Conservation (phyloP, 208 protist species). For the Leishmania martiniquensis region DNA sequence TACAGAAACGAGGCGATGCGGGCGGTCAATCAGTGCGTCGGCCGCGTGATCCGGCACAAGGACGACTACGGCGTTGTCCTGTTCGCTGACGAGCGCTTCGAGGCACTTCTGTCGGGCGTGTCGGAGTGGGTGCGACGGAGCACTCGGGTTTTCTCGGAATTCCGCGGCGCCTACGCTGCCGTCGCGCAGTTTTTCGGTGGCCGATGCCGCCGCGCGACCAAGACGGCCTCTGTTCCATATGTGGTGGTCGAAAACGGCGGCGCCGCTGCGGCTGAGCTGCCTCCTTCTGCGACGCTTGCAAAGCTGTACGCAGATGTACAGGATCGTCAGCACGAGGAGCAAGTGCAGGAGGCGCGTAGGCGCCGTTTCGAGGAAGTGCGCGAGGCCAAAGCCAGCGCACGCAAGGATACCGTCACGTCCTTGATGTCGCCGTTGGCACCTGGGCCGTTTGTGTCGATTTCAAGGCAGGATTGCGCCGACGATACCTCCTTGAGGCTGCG, state of each 20-base stretch:
- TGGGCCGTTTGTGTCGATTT: background rate
- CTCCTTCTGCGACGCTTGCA: constrained; percentile 38
- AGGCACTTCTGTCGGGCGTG: constrained; percentile 34
- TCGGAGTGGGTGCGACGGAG: constrained; percentile 70
- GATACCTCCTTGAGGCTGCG: background rate
- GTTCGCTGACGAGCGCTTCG: constrained; percentile 95
- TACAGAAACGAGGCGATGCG: constrained; percentile 95
- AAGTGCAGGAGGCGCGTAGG: constrained; percentile 18
- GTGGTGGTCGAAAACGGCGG: constrained; percentile 3
- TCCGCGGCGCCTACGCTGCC: constrained; percentile 65
- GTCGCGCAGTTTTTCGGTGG: constrained; percentile 71
- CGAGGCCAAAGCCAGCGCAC: constrained; percentile 15
- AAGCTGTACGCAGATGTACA: constrained; percentile 38
- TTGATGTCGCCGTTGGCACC: constrained; percentile 5
- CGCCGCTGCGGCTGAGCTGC: constrained; percentile 5
- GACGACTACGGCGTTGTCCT: constrained; percentile 97
- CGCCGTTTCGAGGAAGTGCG: constrained; percentile 37
- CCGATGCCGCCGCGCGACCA: constrained; percentile 17
- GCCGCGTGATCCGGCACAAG: constrained; percentile 97
- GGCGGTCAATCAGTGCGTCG: constrained; percentile 98
- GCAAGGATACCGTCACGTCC: background rate
- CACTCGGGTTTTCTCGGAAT: constrained; percentile 52
- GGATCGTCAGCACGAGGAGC: constrained; percentile 17
- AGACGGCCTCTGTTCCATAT: constrained; percentile 28
- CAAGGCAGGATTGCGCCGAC: background rate